phyloP scores from a whole-genome alignment of 2,329 filamentous ascomycete species.

The Claviceps purpurea region DNA sequence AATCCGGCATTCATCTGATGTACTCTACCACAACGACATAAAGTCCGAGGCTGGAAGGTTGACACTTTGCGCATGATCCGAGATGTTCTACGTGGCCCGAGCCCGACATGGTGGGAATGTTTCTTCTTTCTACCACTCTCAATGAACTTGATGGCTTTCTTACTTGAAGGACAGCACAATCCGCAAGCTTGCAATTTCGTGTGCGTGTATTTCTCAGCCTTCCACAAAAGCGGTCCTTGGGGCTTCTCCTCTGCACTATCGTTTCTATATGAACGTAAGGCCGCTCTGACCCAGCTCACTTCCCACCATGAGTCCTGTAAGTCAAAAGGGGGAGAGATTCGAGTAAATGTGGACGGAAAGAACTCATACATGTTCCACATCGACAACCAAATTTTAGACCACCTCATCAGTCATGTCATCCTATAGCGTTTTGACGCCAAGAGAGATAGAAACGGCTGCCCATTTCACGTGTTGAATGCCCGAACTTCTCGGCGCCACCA shows the following conservation, averaged over 20 bases:
- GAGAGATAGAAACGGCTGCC: not conserved
- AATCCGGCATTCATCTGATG: not conserved
- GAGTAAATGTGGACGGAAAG: not conserved
- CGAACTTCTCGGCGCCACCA: slow-evolving; percentile 65
- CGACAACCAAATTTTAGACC: not conserved
- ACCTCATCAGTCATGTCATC: not conserved
- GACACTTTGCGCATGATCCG: not conserved
- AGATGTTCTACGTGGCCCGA: no score
- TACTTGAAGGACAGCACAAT: no score
- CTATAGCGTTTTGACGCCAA: not conserved
- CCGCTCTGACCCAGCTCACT: no score
- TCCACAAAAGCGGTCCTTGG: no score
- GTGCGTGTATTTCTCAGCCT: no score
- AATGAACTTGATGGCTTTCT: no score
- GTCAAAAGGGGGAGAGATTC: not conserved
- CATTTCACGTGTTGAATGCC: slow-evolving; percentile 40
- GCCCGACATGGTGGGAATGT: no score
- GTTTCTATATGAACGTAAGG: no score
- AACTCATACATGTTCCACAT: not conserved
- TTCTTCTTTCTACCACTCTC: no score
- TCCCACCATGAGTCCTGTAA: not conserved
- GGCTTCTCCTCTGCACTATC: no score
- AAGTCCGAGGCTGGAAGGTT: not conserved
- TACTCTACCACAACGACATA: not conserved
- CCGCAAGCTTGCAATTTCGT: no score